Percentiles rank a stretch among this genome's conserved stretches.
phyloP scores from a whole-genome alignment of 345 rosid genomes.

The Boechera divaricarpa region DNA sequence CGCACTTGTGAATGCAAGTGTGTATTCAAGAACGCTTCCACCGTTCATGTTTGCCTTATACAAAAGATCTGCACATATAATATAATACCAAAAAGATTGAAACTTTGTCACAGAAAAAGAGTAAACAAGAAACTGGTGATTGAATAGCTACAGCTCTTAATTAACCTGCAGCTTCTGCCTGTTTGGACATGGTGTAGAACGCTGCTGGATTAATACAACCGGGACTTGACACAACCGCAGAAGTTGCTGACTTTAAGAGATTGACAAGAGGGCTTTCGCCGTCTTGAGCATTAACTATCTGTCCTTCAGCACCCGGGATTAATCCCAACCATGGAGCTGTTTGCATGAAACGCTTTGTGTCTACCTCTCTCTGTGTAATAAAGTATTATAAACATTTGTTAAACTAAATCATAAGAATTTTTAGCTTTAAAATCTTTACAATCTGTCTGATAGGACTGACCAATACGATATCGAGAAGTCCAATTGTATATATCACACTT shows the following conservation, averaged over 20 bases:
- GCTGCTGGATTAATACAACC: constrained; percentile 78
- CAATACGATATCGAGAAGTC: constrained; percentile 92
- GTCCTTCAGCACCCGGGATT: constrained; percentile 84
- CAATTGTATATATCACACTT: constrained; percentile 90
- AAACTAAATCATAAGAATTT: constrained; percentile 17
- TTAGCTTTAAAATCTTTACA: background rate
- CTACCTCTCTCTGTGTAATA: constrained; percentile 75
- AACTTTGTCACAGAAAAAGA: constrained; percentile 2
- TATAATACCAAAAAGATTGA: constrained; percentile 24
- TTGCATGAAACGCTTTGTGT: constrained; percentile 89
- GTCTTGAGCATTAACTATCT: constrained; percentile 77
- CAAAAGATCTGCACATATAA: constrained; percentile 71
- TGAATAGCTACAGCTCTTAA: constrained; percentile 17
- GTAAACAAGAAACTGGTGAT: constrained; percentile 3
- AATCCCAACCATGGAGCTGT: constrained; percentile 96
- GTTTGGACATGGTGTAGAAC: constrained; percentile 93
- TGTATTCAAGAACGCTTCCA: constrained; percentile 92
- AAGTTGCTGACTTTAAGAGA: constrained; percentile 84
- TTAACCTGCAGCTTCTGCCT: constrained; percentile 99
- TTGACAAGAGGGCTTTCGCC: constrained; percentile 88
- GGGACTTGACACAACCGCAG: constrained; percentile 78
- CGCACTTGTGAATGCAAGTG: constrained; percentile 98
- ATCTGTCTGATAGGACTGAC: constrained; percentile 55
- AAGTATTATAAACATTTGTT: background rate
- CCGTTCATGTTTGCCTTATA: constrained; percentile 92